Conservation (phyloP, 768 basidiomycete species). For the Boletus subparvulus region DNA sequence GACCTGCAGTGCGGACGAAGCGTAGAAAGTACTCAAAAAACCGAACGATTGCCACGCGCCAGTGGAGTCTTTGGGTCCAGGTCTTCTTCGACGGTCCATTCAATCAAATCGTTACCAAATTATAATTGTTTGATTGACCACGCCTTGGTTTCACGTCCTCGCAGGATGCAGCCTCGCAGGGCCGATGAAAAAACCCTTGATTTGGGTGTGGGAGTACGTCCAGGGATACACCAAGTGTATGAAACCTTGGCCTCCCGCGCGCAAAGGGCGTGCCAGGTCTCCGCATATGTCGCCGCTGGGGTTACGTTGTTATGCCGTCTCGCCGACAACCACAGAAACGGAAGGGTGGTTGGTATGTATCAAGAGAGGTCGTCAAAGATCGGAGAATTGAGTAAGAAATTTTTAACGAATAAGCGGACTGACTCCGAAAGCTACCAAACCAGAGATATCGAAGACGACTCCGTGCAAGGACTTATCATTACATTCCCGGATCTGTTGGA, state of each 20-base stretch:
- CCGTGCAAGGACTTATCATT: neutral
- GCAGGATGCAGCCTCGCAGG: slow-evolving; percentile 20
- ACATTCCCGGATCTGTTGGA: slow-evolving; percentile 11
- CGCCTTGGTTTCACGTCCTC: slow-evolving; percentile 12
- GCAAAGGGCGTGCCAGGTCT: slow-evolving; percentile 31
- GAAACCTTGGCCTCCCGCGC: slow-evolving; percentile 22
- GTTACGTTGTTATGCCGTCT: slow-evolving; percentile 10
- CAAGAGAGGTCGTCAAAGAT: neutral
- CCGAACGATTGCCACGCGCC: slow-evolving; percentile 26
- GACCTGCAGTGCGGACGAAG: neutral
- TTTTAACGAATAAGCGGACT: slow-evolving; percentile 1
- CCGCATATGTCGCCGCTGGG: slow-evolving; percentile 17
- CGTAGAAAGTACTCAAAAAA: slow-evolving; percentile 9
- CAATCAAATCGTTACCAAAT: slow-evolving; percentile 26
- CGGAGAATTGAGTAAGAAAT: slow-evolving; percentile 13
- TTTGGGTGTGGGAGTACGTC: slow-evolving; percentile 14
- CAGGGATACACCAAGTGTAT: slow-evolving; percentile 8
- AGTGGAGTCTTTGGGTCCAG: slow-evolving; percentile 29
- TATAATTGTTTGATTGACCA: slow-evolving; percentile 10
- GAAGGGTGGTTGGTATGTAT: neutral
- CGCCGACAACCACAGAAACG: slow-evolving; percentile 15
- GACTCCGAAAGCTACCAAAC: neutral
- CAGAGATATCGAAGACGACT: slow-evolving; percentile 2
- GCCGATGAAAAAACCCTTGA: slow-evolving; percentile 25
- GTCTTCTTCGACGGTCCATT: slow-evolving; percentile 16